These are phyloP conservation scores for Anastatica hierochuntica DNA, from an alignment of 345 rosid species.

Conservation along the genomic window DNA sequence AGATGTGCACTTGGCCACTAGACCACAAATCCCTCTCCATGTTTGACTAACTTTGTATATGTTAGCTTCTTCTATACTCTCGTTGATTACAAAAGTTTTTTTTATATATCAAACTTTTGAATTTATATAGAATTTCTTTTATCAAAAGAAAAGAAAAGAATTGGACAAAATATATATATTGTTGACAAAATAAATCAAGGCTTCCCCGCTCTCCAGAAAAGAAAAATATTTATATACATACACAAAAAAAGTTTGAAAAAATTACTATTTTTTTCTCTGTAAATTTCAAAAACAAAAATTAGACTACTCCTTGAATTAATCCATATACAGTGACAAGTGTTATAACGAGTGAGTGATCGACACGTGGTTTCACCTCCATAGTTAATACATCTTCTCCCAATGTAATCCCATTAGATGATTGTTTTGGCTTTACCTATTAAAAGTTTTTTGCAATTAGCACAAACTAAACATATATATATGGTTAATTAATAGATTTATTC, in stretches of 20 bases:
- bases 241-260: constrained; percentile 21
- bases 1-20: too few relatives aligned
- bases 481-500: background rate
- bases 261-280: constrained; percentile 1
- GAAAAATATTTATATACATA: constrained; percentile 16
- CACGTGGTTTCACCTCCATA: constrained; percentile 39
- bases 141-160: too few relatives aligned
- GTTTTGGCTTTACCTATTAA: constrained; percentile 44
- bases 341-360: constrained; percentile 38
- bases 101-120: too few relatives aligned
- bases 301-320: constrained; percentile 35
- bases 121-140: too few relatives aligned
- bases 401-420: constrained; percentile 36
- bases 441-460: background rate
- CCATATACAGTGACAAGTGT: constrained; percentile 40
- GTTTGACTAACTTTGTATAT: too few relatives aligned
- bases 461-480: background rate
- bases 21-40: too few relatives aligned
- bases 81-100: too few relatives aligned
- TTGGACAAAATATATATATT: background rate
- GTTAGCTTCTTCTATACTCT: too few relatives aligned
- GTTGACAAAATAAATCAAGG: background rate
- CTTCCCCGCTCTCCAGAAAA: constrained; percentile 3
- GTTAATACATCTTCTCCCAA: constrained; percentile 42
- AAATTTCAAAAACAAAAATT: constrained; percentile 1